phyloP scores from a whole-genome alignment of 139 green algal species.

The Picochlorum sp. region DNA sequence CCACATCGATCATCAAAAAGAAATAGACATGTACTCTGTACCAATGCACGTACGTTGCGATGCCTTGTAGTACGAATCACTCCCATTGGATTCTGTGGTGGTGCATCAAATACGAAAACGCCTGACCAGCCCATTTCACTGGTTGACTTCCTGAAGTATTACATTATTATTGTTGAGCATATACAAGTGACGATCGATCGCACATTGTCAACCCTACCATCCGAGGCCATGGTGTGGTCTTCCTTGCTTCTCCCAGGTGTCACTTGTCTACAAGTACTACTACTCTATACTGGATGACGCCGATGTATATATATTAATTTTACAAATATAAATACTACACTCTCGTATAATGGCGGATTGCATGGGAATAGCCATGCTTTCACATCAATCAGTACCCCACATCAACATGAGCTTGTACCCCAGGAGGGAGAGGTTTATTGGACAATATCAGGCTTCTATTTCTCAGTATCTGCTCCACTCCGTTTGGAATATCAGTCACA shows the following conservation, averaged over 20 bases:
- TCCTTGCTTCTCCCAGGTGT: neutral
- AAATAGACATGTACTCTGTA: too few relatives aligned
- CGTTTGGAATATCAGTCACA: conserved; percentile 39
- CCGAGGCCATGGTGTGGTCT: neutral
- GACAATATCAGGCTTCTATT: conserved; percentile 24
- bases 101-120: conserved; percentile 54
- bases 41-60: too few relatives aligned
- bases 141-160: conserved; percentile 39
- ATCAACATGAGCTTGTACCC: conserved; percentile 23
- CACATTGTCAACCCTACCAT: conserved; percentile 4
- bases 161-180: conserved; percentile 4
- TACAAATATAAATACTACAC: too few relatives aligned
- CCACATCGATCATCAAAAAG: too few relatives aligned
- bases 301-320: too few relatives aligned
- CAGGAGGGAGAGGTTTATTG: neutral
- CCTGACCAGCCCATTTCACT: conserved; percentile 42
- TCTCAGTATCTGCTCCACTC: conserved; percentile 22
- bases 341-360: too few relatives aligned
- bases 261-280: too few relatives aligned
- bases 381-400: conserved; percentile 16
- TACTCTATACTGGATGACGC: too few relatives aligned
- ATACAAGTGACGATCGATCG: neutral
- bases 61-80: conserved; percentile 44
- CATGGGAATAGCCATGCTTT: too few relatives aligned
- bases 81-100: conserved; percentile 18